Evolutionary conservation across 2,329 filamentous ascomycete genomes (phyloP), one percentile per base, ranked within the genome.

Genomic region (Coniochaeta hoffmannii): DNA sequence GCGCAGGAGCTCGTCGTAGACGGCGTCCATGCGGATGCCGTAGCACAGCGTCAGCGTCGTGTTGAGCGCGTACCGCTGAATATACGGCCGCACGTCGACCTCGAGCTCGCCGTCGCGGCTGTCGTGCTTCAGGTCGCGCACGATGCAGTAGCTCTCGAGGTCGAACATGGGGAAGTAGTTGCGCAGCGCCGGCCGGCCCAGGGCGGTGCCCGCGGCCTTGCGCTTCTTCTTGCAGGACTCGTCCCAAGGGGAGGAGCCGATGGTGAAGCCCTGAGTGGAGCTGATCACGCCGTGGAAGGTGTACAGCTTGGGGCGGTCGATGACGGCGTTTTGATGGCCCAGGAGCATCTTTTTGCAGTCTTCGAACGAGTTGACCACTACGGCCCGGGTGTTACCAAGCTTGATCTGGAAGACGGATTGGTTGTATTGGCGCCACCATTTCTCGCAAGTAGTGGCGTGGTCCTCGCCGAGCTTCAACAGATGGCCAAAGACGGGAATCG

Each of bases 11-110:
- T 71, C 70, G 53, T 80, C 79, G 59, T 78, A 79, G 19, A 79
- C 74, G 5, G 67, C 71, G 60, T 80, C 77, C 77, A 81, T 81
- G 1, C 78, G 72, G 36, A 80, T 79, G 0, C 77, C 78, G 53
- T 81, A 81, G 61, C 76, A 80, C 1, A 81, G 69, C 0, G 77
- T 81, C 17, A 81, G 64, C 0, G 77, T 80, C 0, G 77, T 80
- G 63, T 80, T 81, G 9, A 81, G 67, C 0, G 77, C 77, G 62
- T 75, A 81, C 14, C 78, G 69, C 59, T 80, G 77, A 31, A 81
- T 75, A 57, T 80, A 80, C 0, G 76, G 76, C 5, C 77, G 66
- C 2, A 79, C 64, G 49, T 70, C 71, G 52, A 79, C 68, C 59
- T 78, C 76, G 0, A 71, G 55, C 5, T 67, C 65, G 1, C 73